phyloP scores from a whole-genome alignment of 352 stramenopile species.

The Phytophthora tubulina region DNA sequence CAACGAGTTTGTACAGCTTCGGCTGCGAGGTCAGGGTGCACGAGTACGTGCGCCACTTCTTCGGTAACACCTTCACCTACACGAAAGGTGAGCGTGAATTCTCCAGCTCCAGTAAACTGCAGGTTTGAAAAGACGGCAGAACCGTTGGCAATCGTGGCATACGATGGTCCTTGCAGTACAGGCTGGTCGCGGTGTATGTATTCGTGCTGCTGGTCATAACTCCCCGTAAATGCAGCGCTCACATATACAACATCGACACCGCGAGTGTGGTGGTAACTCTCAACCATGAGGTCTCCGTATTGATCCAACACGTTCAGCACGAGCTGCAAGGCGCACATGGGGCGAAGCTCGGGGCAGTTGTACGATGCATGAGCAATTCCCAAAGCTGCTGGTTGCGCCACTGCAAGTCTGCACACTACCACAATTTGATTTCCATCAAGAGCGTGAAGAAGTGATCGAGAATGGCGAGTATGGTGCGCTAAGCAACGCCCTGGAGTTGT shows the following conservation, averaged over 20 bases:
- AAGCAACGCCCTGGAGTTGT: constrained; percentile 59
- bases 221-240: constrained; percentile 9
- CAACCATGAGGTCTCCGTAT: constrained; percentile 56
- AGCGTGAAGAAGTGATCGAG: constrained; percentile 21
- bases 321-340: constrained; percentile 54
- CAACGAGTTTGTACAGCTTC: constrained; percentile 36
- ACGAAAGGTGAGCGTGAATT: constrained; percentile 54
- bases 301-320: constrained; percentile 61
- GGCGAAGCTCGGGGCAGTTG: constrained; percentile 52
- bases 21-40: constrained; percentile 44
- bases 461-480: constrained; percentile 40
- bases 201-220: not conserved
- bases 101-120: constrained; percentile 48
- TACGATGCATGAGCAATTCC: constrained; percentile 61
- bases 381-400: constrained; percentile 40
- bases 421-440: constrained; percentile 36
- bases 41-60: constrained; percentile 53
- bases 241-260: constrained; percentile 35
- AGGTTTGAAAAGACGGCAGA: constrained; percentile 50
- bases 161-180: constrained; percentile 27
- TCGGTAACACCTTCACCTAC: constrained; percentile 33
- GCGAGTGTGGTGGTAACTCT: not conserved
- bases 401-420: constrained; percentile 42
- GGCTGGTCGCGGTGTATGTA: constrained; percentile 12
- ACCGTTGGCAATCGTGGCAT: constrained; percentile 47